Base-by-base conservation (phyloP, 768 basidiomycete species). In the Russula emetica region DNA sequence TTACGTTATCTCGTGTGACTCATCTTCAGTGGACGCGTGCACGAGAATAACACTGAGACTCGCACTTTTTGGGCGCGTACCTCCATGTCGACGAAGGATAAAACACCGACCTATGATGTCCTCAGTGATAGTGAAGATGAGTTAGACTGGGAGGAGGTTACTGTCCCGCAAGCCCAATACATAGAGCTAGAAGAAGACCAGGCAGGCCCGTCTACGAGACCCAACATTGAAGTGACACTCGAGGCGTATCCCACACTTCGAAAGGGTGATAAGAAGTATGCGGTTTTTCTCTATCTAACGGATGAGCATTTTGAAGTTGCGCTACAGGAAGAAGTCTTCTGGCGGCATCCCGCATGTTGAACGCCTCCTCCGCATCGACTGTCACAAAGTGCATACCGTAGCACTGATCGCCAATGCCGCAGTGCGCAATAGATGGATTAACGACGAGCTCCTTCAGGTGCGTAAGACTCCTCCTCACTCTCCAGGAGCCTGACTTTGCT, bases 311-410 rank as follows among this genome's bases (percentile, higher is more conserved):
- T 47, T 45, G 10, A 58, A 22, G 45, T 14, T 10, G 28, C 34
- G 50, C 10, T 20, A 22, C 10, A 79, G 81, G 76, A 74, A 74
- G 81, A 81, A 65, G 74, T 51, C 69, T 68, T 0, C 69, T 47
- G 62, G 74, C 11, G 72, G 73, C 34, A 69, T 84, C 65, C 74
- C 83, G 38, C 79, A 84, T 64, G 83, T 83, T 16, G 90, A 95
- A 70, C 84, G 94, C 14, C 76, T 86, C 47, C 72, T 85, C 10
- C 82, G 94, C 38, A 83, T 95, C 52, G 83, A 88, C 62, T 86
- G 84, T 59, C 96, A 98, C 77, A 95, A 96, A 75, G 78, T 93
- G 16, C 97, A 99, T 69, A 91, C 93, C 10, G 75, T 95, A 13
- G 77, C 83, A n/a, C 79, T 97, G 16, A 80, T 98, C 14, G 82